Percentiles rank a stretch among this genome's conserved stretches.
Evolutionary conservation across 306 rosid species (phyloP).

Genomic region (Prunus campanulata): DNA sequence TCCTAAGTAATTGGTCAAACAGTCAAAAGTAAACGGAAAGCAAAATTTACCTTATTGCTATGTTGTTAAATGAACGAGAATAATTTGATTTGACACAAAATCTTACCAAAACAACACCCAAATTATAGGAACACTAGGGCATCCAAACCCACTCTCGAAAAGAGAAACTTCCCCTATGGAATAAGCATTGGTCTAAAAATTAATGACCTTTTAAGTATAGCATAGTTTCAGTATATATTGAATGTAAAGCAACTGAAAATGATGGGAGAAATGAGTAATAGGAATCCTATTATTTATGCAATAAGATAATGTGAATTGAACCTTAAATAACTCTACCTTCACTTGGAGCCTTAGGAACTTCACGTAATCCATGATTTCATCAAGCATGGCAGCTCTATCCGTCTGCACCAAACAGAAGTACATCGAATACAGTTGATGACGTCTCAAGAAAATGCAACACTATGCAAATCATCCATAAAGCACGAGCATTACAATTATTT

Average conservation of each 20-base stretch:
- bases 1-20: neutral
- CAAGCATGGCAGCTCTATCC: conserved; percentile 97
- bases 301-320: neutral
- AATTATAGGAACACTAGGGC: conserved; percentile 11
- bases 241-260: neutral
- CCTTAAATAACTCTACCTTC: conserved; percentile 49
- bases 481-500: conserved; percentile 8
- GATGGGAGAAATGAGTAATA: neutral
- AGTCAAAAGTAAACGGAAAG: neutral
- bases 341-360: conserved; percentile 97
- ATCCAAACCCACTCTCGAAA: conserved; percentile 16
- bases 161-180: conserved; percentile 5
- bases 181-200: neutral
- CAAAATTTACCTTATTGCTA: neutral
- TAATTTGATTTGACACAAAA: neutral
- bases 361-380: conserved; percentile 93
- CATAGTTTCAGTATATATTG: neutral
- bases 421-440: neutral
- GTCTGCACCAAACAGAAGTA: conserved; percentile 47
- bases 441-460: neutral
- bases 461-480: neutral
- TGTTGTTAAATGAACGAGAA: neutral
- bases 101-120: neutral
- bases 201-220: neutral
- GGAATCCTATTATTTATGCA: neutral